A percentile compares a stretch with the other conserved stretches of the same genome.
Evolutionary conservation across 2,329 filamentous ascomycete genomes (phyloP).

Genomic region (Leptodontidium sp.): DNA sequence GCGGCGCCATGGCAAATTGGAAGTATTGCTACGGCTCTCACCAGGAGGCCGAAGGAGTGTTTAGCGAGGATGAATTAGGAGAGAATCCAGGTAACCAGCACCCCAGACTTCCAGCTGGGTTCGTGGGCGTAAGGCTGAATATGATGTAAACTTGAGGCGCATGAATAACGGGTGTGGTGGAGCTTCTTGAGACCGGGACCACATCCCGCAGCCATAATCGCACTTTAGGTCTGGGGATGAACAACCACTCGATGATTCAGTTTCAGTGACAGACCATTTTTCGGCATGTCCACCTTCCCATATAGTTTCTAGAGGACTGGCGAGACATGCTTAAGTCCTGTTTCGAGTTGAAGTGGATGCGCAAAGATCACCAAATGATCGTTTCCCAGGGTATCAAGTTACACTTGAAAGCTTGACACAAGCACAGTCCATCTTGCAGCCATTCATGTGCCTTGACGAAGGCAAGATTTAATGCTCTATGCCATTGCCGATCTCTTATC

Average conservation of each 20-base stretch:
- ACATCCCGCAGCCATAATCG: conserved; percentile 9
- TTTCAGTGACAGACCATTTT: neutral
- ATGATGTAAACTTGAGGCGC: neutral
- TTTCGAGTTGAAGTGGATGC: neutral
- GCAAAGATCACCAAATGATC: neutral
- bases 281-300: neutral
- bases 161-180: neutral
- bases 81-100: conserved; percentile 3
- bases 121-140: neutral
- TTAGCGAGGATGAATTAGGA: neutral
- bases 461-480: neutral
- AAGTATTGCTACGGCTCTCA: conserved; percentile 18
- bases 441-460: neutral
- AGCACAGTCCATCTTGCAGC: neutral
- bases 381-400: neutral
- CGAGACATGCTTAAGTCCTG: neutral
- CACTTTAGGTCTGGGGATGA: neutral
- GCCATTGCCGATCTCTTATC: neutral
- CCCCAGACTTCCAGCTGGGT: neutral
- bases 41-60: conserved; percentile 15
- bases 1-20: conserved; percentile 19
- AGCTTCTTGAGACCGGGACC: conserved; percentile 4
- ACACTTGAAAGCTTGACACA: conserved; percentile 7
- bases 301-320: neutral
- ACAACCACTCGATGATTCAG: neutral